A percentile compares a stretch with the other conserved stretches of the same genome.
These are phyloP conservation scores for Spergularia bocconei DNA, from an alignment of 148 eudicot genomes.

Conservation along the genomic window DNA sequence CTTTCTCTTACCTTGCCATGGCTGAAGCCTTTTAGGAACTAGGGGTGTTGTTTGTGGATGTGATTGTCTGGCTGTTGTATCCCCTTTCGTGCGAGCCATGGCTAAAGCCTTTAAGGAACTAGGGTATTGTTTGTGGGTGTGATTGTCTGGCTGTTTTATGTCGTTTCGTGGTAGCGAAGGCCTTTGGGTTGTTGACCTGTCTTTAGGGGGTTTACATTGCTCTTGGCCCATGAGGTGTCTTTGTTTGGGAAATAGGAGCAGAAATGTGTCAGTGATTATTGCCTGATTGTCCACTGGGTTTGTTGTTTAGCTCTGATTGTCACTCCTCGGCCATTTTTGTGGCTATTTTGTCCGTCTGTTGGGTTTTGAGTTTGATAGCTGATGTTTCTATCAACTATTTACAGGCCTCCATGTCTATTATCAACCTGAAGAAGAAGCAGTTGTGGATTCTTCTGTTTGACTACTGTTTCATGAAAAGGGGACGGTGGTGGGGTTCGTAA, in stretches of 20 bases:
- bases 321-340: not conserved
- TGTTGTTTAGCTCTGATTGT: not conserved
- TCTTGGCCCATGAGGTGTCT: too few species aligned
- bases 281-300: not conserved
- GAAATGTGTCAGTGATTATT: too few species aligned
- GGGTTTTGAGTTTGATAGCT: not conserved
- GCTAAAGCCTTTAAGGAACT: too few species aligned
- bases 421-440: constrained; percentile 30
- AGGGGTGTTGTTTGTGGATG: not conserved
- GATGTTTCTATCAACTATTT: constrained; percentile 2
- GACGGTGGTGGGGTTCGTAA: constrained; percentile 27
- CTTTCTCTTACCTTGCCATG: not conserved
- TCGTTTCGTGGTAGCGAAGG: too few species aligned
- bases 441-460: constrained; percentile 30
- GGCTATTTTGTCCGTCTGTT: not conserved
- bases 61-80: not conserved
- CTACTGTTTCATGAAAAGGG: constrained; percentile 28
- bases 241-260: too few species aligned
- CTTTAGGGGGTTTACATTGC: too few species aligned
- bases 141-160: not conserved
- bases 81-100: too few species aligned
- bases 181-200: too few species aligned
- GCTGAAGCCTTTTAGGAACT: too few species aligned
- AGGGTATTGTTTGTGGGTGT: not conserved
- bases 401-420: constrained; percentile 37